phyloP scores from a whole-genome alignment of 768 basidiomycete genomes.

The Amylocystis lapponica region DNA sequence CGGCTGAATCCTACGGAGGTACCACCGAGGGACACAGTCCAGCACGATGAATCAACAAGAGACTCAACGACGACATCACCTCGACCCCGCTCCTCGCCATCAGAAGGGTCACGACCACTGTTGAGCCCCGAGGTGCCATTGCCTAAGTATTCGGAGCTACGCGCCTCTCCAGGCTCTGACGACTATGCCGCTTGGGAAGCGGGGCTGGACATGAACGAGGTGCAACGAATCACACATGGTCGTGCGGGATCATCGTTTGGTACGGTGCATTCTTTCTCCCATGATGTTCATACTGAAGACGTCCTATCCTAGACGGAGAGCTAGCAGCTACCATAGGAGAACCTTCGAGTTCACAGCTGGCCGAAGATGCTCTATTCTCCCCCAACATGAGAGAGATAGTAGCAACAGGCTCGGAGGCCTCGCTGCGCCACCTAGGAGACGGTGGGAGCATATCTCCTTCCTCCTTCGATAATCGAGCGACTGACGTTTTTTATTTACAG shows the following conservation, averaged over 20 bases:
- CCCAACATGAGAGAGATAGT: background rate
- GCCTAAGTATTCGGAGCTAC: too few species aligned
- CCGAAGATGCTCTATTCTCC: background rate
- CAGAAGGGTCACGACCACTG: too few species aligned
- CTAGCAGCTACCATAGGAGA: background rate
- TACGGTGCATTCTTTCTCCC: background rate
- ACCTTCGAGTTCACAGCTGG: constrained; percentile 1
- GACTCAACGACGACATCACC: too few species aligned
- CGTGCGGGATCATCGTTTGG: background rate
- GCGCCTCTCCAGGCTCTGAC: background rate
- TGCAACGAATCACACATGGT: background rate
- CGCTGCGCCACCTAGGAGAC: too few species aligned
- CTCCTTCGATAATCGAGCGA: too few species aligned
- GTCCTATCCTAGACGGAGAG: background rate
- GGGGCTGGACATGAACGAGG: background rate
- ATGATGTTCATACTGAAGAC: background rate
- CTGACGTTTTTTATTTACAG: too few species aligned
- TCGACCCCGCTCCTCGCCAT: too few species aligned
- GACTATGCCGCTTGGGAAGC: constrained; percentile 7
- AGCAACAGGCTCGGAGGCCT: background rate
- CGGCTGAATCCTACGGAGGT: too few species aligned
- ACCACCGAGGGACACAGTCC: too few species aligned
- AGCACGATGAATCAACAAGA: too few species aligned
- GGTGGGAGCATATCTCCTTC: too few species aligned
- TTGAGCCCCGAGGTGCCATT: too few species aligned